These are phyloP conservation scores for Solanum hybrid DNA, from an alignment of 305 asterid genomes.

Conservation along the genomic window DNA sequence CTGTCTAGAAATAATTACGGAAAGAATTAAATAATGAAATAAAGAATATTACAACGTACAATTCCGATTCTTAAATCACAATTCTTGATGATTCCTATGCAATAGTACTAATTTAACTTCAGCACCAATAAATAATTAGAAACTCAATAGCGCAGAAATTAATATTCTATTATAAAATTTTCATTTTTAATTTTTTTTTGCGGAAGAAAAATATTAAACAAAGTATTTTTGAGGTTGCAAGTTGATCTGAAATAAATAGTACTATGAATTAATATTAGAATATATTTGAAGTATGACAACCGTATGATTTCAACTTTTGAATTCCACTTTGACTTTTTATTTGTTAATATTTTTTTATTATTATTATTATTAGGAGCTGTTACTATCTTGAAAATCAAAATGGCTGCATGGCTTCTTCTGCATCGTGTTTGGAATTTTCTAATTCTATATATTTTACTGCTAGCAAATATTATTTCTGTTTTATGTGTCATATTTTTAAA, in stretches of 20 bases:
- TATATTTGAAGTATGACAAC: neutral
- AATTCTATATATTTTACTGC: neutral
- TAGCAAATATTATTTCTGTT: neutral
- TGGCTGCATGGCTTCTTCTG: conserved; percentile 1
- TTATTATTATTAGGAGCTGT: neutral
- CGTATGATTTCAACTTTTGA: neutral
- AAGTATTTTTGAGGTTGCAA: neutral
- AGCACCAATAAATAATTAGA: neutral
- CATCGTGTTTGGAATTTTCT: neutral
- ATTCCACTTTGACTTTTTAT: neutral
- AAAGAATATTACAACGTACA: neutral
- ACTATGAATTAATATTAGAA: neutral
- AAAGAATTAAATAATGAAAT: neutral
- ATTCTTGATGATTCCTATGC: neutral
- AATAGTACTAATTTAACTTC: neutral
- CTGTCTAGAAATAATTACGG: neutral
- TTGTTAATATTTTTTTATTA: neutral
- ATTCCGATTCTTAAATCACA: neutral
- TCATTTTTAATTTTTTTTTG: neutral
- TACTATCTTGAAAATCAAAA: neutral
- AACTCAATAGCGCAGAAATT: neutral
- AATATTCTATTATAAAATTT: neutral
- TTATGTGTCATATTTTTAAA: neutral
- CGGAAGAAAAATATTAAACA: neutral
- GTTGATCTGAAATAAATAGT: neutral